Evolutionary conservation across 176 grass and related monocot genomes (phyloP).

Genomic region (Eragrostis curvula): DNA sequence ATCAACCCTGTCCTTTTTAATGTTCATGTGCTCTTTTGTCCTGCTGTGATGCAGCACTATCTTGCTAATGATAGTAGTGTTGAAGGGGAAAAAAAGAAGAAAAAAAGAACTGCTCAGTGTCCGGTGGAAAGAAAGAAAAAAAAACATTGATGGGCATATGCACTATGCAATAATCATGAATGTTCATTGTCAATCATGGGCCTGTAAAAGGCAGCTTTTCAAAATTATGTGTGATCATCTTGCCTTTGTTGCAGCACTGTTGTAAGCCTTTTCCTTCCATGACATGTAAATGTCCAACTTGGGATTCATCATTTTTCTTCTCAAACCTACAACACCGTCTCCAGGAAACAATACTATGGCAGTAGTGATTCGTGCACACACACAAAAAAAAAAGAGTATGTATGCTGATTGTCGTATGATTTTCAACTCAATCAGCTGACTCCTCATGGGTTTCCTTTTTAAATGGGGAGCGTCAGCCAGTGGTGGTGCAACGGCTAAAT

Average conservation of each 20-base stretch:
- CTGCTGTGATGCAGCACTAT: not conserved
- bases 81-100: too few species aligned
- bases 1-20: constrained; percentile 21
- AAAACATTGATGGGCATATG: constrained; percentile 43
- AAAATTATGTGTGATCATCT: not conserved
- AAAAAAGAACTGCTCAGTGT: not conserved
- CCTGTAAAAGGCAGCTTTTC: constrained; percentile 9
- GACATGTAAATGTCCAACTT: too few species aligned
- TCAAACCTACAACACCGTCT: constrained; percentile 8
- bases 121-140: not conserved
- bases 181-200: not conserved
- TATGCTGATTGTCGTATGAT: not conserved
- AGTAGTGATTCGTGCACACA: not conserved
- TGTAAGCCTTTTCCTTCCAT: not conserved
- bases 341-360: not conserved
- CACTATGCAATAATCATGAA: constrained; percentile 20
- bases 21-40: constrained; percentile 18
- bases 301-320: constrained; percentile 22
- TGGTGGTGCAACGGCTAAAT: constrained; percentile 14
- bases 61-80: not conserved
- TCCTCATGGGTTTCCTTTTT: not conserved
- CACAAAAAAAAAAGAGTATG: not conserved
- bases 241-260: not conserved
- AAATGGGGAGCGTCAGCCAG: not conserved
- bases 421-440: not conserved